phyloP scores from a whole-genome alignment of 768 basidiomycete genomes.

The Cubamyces sp. region DNA sequence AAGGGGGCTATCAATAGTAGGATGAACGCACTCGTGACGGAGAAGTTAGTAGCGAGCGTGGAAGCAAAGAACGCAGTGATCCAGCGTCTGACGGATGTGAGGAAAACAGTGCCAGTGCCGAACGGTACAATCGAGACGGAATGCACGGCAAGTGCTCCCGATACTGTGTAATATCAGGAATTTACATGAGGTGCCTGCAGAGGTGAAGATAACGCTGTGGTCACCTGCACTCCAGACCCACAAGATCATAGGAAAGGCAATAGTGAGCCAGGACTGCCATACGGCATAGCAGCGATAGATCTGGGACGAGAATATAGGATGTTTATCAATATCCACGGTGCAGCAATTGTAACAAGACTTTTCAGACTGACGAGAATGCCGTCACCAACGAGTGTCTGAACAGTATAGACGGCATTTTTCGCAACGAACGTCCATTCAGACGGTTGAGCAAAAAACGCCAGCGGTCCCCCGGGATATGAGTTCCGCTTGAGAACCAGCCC shows the following conservation, averaged over 20 bases:
- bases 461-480: constrained; percentile 25
- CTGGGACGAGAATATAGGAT: too few relatives aligned
- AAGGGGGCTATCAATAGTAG: neutral
- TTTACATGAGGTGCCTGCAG: too few relatives aligned
- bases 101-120: constrained; percentile 22
- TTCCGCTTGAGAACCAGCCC: constrained; percentile 34
- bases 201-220: constrained; percentile 1
- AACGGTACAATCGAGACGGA: constrained; percentile 17
- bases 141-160: constrained; percentile 26
- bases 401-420: constrained; percentile 32
- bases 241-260: constrained; percentile 23
- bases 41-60: constrained; percentile 30
- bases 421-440: constrained; percentile 35
- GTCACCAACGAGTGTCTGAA: constrained; percentile 37
- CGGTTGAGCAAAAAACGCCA: constrained; percentile 32
- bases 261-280: constrained; percentile 28
- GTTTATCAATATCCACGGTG: too few relatives aligned
- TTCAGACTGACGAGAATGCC: constrained; percentile 31
- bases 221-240: constrained; percentile 13
- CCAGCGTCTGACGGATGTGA: constrained; percentile 25
- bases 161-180: neutral
- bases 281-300: constrained; percentile 35
- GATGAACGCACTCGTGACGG: constrained; percentile 24
- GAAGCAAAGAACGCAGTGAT: constrained; percentile 31
- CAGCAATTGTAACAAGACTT: too few relatives aligned